phyloP scores from a whole-genome alignment of 805 yeast species.

The Candida mattraensis region DNA sequence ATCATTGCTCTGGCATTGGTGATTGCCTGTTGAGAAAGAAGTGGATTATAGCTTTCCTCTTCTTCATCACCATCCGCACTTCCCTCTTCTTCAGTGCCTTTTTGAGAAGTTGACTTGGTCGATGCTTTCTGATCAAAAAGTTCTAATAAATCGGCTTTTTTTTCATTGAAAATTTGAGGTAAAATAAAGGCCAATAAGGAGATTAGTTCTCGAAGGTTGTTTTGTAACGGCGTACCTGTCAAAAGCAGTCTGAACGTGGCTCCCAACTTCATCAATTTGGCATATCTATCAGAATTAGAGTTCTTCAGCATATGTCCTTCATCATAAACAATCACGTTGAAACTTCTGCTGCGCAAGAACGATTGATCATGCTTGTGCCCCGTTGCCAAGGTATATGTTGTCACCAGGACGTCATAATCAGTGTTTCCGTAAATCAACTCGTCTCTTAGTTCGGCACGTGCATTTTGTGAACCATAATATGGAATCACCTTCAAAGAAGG shows the following conservation, averaged over 20 bases:
- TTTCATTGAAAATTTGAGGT: constrained; percentile 77
- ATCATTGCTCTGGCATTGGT: constrained; percentile 94
- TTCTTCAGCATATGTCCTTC: constrained; percentile 98
- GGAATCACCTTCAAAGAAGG: constrained; percentile 84
- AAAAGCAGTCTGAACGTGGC: constrained; percentile 83
- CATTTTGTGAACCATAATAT: constrained; percentile 85
- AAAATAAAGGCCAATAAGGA: constrained; percentile 88
- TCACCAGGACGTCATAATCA: constrained; percentile 82
- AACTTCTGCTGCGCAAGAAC: constrained; percentile 70
- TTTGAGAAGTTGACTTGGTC: constrained; percentile 45
- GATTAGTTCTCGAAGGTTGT: constrained; percentile 85
- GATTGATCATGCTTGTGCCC: constrained; percentile 81
- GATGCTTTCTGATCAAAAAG: constrained; percentile 87
- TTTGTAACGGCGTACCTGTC: constrained; percentile 97
- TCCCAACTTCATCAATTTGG: constrained; percentile 76
- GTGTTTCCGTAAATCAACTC: constrained; percentile 52
- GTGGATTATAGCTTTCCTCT: constrained; percentile 63
- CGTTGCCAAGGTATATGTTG: constrained; percentile 90
- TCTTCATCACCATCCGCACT: constrained; percentile 36
- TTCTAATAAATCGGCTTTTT: constrained; percentile 76
- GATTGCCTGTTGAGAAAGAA: constrained; percentile 88
- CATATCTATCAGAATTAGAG: constrained; percentile 82
- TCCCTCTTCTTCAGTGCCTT: constrained; percentile 13
- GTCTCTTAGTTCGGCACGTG: constrained; percentile 80
- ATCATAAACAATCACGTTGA: constrained; percentile 90